Evolutionary conservation across 768 basidiomycete genomes (phyloP).

Genomic region (Rhodosporidiobolus odoratus): DNA sequence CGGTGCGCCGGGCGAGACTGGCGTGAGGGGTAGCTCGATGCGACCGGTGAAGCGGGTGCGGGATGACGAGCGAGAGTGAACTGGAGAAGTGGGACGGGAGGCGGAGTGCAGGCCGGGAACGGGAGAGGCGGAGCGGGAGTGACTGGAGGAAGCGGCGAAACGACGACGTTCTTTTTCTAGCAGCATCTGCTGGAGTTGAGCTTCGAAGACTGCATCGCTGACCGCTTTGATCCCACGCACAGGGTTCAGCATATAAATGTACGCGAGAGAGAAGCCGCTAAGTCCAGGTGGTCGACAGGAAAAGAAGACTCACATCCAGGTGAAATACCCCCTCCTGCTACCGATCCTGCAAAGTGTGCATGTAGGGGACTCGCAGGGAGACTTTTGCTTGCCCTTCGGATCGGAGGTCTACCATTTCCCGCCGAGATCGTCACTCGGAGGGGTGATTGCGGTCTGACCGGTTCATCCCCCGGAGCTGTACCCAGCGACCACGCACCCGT

Average conservation of each 20-base stretch:
- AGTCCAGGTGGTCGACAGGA: not conserved
- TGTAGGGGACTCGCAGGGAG: not conserved
- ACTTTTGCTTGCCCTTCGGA: not conserved
- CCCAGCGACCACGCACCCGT: not conserved
- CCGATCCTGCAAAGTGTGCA: not conserved
- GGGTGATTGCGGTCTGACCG: not conserved
- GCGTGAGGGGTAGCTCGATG: not conserved
- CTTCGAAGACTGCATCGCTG: no score
- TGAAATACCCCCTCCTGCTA: not conserved
- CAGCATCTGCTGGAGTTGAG: not conserved
- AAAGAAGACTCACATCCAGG: not conserved
- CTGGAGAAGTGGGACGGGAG: not conserved
- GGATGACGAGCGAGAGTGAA: not conserved
- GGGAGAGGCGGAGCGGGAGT: not conserved
- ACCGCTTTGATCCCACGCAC: no score
- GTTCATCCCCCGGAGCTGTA: not conserved
- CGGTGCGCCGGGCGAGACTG: not conserved
- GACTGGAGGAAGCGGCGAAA: not conserved
- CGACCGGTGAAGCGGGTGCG: conserved; percentile 5
- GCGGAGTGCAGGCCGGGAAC: not conserved
- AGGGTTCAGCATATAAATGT: no score
- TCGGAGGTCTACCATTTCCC: not conserved
- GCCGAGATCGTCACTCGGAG: not conserved
- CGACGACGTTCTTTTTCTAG: not conserved
- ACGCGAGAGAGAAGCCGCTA: no score